Evolutionary conservation across 352 stramenopile genomes (phyloP), one percentile per base, ranked within the genome.

Genomic region (Phytophthora constricta): DNA sequence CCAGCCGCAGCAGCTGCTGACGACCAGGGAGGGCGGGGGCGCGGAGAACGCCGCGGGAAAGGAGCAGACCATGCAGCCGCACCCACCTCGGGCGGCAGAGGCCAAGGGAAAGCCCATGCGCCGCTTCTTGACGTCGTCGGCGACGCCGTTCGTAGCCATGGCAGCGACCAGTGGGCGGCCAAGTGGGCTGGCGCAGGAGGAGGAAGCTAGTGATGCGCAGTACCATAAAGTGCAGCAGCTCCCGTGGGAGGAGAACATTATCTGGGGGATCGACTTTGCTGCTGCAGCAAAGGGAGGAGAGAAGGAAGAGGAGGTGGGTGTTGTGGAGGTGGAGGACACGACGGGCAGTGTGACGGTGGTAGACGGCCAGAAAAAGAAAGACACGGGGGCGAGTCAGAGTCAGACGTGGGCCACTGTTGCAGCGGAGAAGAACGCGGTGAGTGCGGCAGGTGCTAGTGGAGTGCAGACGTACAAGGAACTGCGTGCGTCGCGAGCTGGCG

Each of bases 181-280:
- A 2, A 43, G 33, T 46, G 72, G 39, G 17, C 25, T 68, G 1
- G 48, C 53, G 4, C 64, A 74, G 11, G 68, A 62, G 26, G 59
- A 74, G 17, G 51, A 62, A 2, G 59, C 77, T n/a, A 67, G 54
- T 34, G 83, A 94, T 41, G 80, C 76, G 14, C 65, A 93, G 37
- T 96, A 94, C 56, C 72, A 90, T 25, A 93, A 90, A 41, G 86
- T 95, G 25, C 80, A 94, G 66, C 88, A 96, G 48, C 56, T 95
- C 4, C 77, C 69, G 4, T 96, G 88, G 88, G 88, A 96, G 63
- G 78, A 94, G 10, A 74, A 86, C 46, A 95, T 96, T 23, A 65
- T 92, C 9, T 96, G 88, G 86, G 86, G 84, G 0, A 72, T 87
- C 22, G 83, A 91, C 41, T 87, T 90, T 43, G 68, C 69, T 4